These are phyloP conservation scores for Daldinia decipiens DNA, from an alignment of 495 filamentous ascomycete species.

Conservation along the genomic window DNA sequence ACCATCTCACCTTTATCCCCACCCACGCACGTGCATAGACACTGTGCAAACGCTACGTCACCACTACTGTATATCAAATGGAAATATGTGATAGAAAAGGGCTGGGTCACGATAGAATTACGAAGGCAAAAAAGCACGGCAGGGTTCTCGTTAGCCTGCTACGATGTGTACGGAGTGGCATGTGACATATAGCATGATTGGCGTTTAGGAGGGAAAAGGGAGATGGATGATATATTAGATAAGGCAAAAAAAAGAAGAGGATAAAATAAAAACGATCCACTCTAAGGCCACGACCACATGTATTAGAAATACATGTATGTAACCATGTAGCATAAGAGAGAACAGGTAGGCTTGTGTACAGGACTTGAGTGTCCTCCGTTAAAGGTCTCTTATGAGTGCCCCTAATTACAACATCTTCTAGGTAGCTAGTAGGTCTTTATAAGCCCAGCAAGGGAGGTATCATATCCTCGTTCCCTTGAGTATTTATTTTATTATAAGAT, in stretches of 20 bases:
- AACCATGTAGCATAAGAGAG: too few relatives aligned
- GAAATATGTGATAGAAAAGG: conserved; percentile 10
- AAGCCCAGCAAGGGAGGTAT: too few relatives aligned
- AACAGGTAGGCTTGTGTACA: too few relatives aligned
- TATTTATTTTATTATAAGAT: too few relatives aligned
- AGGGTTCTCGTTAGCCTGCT: background rate
- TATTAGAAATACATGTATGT: too few relatives aligned
- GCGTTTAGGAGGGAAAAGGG: conserved; percentile 12
- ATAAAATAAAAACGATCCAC: conserved; percentile 10
- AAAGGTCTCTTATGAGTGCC: too few relatives aligned
- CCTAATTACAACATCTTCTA: too few relatives aligned
- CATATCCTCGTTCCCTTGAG: too few relatives aligned
- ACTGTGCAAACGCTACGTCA: background rate
- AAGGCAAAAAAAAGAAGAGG: background rate
- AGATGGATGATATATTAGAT: background rate
- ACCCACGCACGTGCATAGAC: background rate
- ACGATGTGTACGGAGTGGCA: conserved; percentile 1
- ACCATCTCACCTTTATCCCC: background rate
- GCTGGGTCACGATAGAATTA: conserved; percentile 13
- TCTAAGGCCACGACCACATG: background rate
- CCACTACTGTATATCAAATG: conserved; percentile 30
- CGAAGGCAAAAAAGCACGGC: background rate
- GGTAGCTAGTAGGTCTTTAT: too few relatives aligned
- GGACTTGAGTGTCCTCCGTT: too few relatives aligned
- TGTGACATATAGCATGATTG: conserved; percentile 4